A percentile compares a stretch with the other conserved stretches of the same genome.
These are phyloP conservation scores for Chalciporus chontae DNA, from an alignment of 768 basidiomycete genomes.

Conservation along the genomic window DNA sequence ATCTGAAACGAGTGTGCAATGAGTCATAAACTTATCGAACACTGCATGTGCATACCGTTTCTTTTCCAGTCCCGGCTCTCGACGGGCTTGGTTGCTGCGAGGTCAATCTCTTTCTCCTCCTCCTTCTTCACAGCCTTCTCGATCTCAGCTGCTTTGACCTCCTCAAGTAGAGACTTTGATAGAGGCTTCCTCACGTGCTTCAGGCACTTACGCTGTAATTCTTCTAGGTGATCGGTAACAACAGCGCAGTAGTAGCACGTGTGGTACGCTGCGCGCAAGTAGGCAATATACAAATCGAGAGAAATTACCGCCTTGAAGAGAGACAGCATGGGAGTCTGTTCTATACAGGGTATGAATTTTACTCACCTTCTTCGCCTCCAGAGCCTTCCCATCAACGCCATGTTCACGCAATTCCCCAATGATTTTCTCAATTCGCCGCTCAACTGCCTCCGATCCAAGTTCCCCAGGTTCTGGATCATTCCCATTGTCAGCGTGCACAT, in stretches of 20 bases:
- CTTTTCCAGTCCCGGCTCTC: conserved; percentile 54
- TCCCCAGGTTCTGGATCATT: conserved; percentile 55
- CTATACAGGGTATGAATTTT: conserved; percentile 12
- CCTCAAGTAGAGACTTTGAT: conserved; percentile 58
- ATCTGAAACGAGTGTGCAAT: conserved; percentile 43
- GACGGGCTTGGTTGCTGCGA: conserved; percentile 30
- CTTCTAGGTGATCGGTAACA: conserved; percentile 89
- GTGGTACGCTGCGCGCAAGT: conserved; percentile 88
- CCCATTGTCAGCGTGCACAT: conserved; percentile 35
- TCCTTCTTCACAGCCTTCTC: conserved; percentile 44
- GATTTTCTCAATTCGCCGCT: conserved; percentile 75
- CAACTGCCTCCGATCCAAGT: conserved; percentile 74
- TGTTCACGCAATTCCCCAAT: conserved; percentile 68
- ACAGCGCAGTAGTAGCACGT: conserved; percentile 98
- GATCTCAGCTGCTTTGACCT: conserved; percentile 52
- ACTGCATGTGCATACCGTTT: conserved; percentile 48
- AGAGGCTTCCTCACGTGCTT: conserved; percentile 83
- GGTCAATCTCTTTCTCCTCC: conserved; percentile 40
- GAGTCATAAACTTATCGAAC: conserved; percentile 6
- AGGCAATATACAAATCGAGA: conserved; percentile 90
- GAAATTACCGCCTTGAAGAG: conserved; percentile 63
- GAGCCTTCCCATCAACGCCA: conserved; percentile 61
- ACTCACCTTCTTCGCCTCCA: conserved; percentile 70
- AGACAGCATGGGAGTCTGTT: conserved; percentile 19
- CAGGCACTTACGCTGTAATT: conserved; percentile 92